These are phyloP conservation scores for Peronosclerospora sorghi DNA, from an alignment of 352 stramenopile genomes.

Conservation along the genomic window DNA sequence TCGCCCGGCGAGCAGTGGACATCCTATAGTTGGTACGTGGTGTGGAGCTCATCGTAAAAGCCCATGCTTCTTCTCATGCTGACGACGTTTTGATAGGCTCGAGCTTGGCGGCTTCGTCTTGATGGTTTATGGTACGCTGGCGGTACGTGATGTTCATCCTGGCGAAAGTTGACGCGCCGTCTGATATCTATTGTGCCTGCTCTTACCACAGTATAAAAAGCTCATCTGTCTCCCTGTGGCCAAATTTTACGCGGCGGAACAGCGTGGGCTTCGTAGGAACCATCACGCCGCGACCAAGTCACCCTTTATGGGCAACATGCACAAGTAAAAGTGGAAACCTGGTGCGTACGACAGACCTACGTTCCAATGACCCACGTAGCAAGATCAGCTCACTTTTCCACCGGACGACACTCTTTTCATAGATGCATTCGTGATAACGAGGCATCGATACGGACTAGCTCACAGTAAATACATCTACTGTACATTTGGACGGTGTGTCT, in stretches of 20 bases:
- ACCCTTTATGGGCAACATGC: conserved; percentile 66
- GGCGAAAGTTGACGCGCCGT: conserved; percentile 1
- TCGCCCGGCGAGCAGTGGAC: conserved; percentile 67
- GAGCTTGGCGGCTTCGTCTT: conserved; percentile 63
- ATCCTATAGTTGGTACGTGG: conserved; percentile 41
- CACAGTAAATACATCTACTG: too few relatives aligned
- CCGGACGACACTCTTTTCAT: too few relatives aligned
- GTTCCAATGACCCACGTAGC: too few relatives aligned
- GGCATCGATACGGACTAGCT: too few relatives aligned
- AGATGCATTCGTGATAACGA: too few relatives aligned
- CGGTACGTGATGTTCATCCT: conserved; percentile 32
- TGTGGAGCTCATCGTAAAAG: too few relatives aligned
- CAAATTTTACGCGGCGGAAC: conserved; percentile 41
- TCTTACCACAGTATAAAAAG: conserved; percentile 63
- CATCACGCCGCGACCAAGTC: conserved; percentile 38
- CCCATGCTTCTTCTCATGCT: neutral
- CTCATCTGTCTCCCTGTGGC: conserved; percentile 39
- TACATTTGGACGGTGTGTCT: too few relatives aligned
- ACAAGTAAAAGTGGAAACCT: conserved; percentile 57
- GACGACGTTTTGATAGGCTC: conserved; percentile 30
- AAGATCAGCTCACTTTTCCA: too few relatives aligned
- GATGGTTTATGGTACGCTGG: conserved; percentile 70
- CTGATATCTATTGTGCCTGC: neutral
- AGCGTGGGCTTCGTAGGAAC: conserved; percentile 19
- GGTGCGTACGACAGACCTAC: too few relatives aligned